phyloP scores from a whole-genome alignment of 1,139 yeast genomes.

The Debaryomycetaceae sp. region DNA sequence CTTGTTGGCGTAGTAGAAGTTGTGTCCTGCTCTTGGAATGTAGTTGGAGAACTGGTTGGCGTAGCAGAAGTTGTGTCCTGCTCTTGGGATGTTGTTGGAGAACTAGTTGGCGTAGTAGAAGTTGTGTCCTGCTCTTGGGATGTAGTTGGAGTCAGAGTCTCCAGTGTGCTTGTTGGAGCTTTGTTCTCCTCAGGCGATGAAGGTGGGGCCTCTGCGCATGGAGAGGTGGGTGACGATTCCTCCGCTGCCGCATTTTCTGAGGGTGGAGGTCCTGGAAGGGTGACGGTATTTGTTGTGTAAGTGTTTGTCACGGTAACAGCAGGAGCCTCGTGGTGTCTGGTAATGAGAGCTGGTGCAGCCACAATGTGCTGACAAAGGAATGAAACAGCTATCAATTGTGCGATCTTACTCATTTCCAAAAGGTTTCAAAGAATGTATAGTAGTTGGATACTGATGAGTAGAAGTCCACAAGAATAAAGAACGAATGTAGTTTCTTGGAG shows the following conservation, averaged over 20 bases:
- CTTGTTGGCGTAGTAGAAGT: conserved; percentile 6
- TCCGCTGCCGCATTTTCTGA: conserved; percentile 10
- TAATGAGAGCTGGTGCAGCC: conserved; percentile 27
- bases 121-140: conserved; percentile 2
- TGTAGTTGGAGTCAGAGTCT: conserved; percentile 7
- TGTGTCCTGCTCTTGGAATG: conserved; percentile 3
- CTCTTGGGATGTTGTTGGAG: conserved; percentile 6
- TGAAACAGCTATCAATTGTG: conserved; percentile 3
- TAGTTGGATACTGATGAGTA: neutral
- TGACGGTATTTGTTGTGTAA: conserved; percentile 11
- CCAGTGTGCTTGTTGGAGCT: conserved; percentile 6
- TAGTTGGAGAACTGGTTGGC: neutral
- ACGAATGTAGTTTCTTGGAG: too few species aligned
- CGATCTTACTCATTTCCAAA: neutral
- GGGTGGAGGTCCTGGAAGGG: conserved; percentile 8
- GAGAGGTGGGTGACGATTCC: conserved; percentile 6
- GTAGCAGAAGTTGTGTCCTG: neutral
- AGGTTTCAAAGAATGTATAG: neutral
- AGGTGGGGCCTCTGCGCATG: too few species aligned
- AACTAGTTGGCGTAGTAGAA: neutral
- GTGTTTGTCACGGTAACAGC: conserved; percentile 27
- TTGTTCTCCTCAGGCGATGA: too few species aligned
- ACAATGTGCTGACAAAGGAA: conserved; percentile 20
- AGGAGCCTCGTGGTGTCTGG: conserved; percentile 28
- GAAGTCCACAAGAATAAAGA: too few species aligned